Conservation (phyloP, 345 rosid species). For the Eucalyptus tenuipes region DNA sequence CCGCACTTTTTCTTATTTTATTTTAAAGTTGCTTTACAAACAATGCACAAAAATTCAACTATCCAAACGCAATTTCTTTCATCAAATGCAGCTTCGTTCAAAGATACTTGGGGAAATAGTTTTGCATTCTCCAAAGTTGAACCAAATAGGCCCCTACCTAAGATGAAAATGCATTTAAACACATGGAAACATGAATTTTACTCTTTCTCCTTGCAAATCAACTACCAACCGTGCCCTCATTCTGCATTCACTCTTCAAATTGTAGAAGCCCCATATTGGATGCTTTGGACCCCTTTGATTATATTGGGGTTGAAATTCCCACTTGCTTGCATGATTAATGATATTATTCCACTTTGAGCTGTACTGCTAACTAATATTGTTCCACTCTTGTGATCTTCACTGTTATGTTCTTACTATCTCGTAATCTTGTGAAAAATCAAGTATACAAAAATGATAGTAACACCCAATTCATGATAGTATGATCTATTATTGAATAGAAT, state of each 20-base stretch:
- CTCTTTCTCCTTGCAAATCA: too few relatives aligned
- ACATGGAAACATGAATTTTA: too few relatives aligned
- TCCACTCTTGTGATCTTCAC: background rate
- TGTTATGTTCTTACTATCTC: accelerated
- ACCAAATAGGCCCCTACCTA: background rate
- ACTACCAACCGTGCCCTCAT: too few relatives aligned
- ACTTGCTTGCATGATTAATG: too few relatives aligned
- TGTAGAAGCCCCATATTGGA: too few relatives aligned
- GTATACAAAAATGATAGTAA: background rate
- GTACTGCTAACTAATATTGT: background rate
- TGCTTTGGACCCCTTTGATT: too few relatives aligned
- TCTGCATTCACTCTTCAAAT: too few relatives aligned
- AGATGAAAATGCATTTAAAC: too few relatives aligned
- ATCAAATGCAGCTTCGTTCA: background rate
- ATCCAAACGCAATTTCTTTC: background rate
- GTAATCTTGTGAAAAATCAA: background rate
- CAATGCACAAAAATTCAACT: background rate
- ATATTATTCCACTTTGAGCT: too few relatives aligned
- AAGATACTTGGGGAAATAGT: background rate
- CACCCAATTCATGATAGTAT: background rate
- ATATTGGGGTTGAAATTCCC: too few relatives aligned
- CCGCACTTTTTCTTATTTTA: background rate
- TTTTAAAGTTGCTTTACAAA: background rate
- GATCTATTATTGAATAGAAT: accelerated
- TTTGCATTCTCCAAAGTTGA: background rate